phyloP scores from a whole-genome alignment of 2,329 filamentous ascomycete species.

The Xylariales sp. region DNA sequence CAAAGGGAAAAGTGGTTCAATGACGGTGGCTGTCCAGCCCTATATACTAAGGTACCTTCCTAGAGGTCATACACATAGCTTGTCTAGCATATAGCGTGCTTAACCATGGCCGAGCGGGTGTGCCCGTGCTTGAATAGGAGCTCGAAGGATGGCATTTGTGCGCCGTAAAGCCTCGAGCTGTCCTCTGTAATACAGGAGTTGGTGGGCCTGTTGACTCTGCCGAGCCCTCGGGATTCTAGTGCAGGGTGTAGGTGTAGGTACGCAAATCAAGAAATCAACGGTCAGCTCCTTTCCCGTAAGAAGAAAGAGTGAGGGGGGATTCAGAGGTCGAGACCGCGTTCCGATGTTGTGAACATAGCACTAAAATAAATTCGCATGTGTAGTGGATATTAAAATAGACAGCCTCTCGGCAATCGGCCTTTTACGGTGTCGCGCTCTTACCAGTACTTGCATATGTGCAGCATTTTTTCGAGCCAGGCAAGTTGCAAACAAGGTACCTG shows the following conservation, averaged over 20 bases:
- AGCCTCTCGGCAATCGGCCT: constrained; percentile 21
- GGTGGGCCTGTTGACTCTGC: not conserved
- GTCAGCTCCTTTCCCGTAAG: not conserved
- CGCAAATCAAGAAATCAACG: constrained; percentile 1
- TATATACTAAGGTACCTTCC: not conserved
- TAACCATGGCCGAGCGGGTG: not conserved
- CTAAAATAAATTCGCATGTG: not conserved
- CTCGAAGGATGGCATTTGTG: too few relatives aligned
- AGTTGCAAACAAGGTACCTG: not conserved
- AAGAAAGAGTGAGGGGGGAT: not conserved
- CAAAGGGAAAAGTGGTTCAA: too few relatives aligned
- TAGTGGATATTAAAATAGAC: constrained; percentile 24
- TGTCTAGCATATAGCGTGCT: not conserved
- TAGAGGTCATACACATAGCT: not conserved
- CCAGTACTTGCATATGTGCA: not conserved
- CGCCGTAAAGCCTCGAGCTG: not conserved
- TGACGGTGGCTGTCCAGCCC: not conserved
- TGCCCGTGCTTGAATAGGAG: too few relatives aligned
- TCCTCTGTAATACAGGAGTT: not conserved
- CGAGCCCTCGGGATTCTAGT: constrained; percentile 1
- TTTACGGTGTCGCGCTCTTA: too few relatives aligned
- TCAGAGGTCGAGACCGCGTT: constrained; percentile 24
- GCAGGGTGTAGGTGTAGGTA: not conserved
- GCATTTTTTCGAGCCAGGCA: not conserved
- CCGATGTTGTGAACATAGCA: constrained; percentile 9